A percentile compares a stretch with the other conserved stretches of the same genome.
phyloP scores from a whole-genome alignment of 2,329 filamentous ascomycete species.

The Colletotrichum lentis region DNA sequence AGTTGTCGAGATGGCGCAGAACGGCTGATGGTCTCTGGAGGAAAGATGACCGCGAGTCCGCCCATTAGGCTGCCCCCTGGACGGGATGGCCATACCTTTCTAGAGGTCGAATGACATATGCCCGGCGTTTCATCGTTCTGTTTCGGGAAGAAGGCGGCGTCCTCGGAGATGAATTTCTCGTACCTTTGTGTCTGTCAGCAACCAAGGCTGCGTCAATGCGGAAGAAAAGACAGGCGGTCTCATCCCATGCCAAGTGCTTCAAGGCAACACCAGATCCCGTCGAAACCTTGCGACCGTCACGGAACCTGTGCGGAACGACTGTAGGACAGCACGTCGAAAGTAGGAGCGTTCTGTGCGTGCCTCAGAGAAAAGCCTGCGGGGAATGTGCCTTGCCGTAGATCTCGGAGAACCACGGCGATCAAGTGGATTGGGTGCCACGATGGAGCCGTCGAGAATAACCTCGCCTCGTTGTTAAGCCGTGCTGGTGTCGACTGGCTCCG shows the following conservation, averaged over 20 bases:
- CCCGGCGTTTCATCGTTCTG: constrained; percentile 22
- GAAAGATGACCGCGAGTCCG: not conserved
- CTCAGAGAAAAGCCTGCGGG: constrained; percentile 14
- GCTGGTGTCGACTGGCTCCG: constrained; percentile 2
- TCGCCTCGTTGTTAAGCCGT: constrained; percentile 27
- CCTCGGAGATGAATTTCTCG: constrained; percentile 29
- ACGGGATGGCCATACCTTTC: not conserved
- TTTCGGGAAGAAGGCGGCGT: constrained; percentile 25
- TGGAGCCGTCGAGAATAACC: constrained; percentile 13
- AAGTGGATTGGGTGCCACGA: constrained; percentile 23
- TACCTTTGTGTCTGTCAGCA: constrained; percentile 8
- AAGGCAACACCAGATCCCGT: not conserved
- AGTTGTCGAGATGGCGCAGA: not conserved
- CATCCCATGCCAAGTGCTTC: constrained; percentile 2
- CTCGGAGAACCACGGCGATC: constrained; percentile 31
- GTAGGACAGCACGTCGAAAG: not conserved
- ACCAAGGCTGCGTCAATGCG: constrained; percentile 22
- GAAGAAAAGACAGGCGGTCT: constrained; percentile 1
- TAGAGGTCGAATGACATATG: constrained; percentile 22
- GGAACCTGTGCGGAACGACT: constrained; percentile 15
- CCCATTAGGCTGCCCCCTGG: constrained; percentile 6
- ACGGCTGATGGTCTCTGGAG: not conserved
- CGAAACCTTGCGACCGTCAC: constrained; percentile 13
- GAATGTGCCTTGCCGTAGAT: constrained; percentile 32
- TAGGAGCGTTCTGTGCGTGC: not conserved